A percentile compares a stretch with the other conserved stretches of the same genome.
These are phyloP conservation scores for Flaveria bidentis DNA, from an alignment of 129 eudicot species.

Conservation along the genomic window DNA sequence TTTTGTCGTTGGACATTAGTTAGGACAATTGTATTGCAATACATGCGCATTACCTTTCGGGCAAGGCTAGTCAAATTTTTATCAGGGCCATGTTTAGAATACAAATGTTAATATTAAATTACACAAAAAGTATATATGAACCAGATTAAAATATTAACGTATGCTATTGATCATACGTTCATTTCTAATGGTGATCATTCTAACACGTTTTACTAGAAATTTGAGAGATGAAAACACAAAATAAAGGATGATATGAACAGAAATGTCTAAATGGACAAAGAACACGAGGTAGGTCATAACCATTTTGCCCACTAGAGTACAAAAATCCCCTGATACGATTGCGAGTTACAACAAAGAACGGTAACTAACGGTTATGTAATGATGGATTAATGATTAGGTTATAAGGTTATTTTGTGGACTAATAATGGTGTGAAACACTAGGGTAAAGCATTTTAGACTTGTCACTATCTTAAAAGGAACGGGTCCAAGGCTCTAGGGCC, in stretches of 20 bases:
- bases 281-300: not conserved
- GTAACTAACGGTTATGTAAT: not conserved
- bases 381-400: not conserved
- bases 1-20: constrained; percentile 20
- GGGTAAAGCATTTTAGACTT: not conserved
- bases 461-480: not conserved
- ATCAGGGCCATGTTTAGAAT: not conserved
- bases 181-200: not conserved
- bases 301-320: not conserved
- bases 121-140: not conserved
- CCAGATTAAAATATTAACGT: not conserved
- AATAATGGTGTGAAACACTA: no score
- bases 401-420: no score
- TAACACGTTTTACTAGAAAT: not conserved
- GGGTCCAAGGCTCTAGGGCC: not conserved
- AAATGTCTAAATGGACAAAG: not conserved
- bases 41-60: not conserved
- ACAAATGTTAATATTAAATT: not conserved
- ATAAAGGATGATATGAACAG: not conserved
- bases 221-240: not conserved
- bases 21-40: constrained; percentile 8
- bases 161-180: not conserved
- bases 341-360: not conserved
- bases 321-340: not conserved
- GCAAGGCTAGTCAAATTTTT: constrained; percentile 8